Evolutionary conservation across 2,329 filamentous ascomycete species (phyloP).

Genomic region (Geoglossum cookeanum): DNA sequence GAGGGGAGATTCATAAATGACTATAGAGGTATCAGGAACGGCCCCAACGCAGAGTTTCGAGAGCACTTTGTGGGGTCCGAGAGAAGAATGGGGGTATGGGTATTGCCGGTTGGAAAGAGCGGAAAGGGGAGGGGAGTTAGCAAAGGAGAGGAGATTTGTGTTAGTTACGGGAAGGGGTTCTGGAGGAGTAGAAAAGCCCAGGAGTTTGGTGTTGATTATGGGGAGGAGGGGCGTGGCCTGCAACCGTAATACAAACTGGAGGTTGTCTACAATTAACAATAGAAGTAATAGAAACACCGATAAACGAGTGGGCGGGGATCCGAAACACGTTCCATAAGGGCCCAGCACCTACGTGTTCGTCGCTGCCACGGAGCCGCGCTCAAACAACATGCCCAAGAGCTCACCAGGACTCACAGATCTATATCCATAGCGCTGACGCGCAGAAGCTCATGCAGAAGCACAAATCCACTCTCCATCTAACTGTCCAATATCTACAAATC

Average conservation of each 20-base stretch:
- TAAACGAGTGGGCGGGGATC: too few species aligned
- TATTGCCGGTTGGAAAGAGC: conserved; percentile 28
- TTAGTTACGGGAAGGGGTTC: conserved; percentile 35
- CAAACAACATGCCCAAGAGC: too few species aligned
- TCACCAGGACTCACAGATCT: too few species aligned
- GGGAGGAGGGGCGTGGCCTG: not conserved
- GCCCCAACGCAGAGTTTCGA: conserved; percentile 25
- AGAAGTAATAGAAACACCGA: too few species aligned
- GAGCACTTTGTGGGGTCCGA: conserved; percentile 24
- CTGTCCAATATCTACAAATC: not conserved
- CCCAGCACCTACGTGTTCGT: too few species aligned
- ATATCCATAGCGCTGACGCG: too few species aligned
- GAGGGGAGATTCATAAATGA: conserved; percentile 34
- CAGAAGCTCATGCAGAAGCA: not conserved
- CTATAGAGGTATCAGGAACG: conserved; percentile 26
- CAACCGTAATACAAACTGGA: too few species aligned
- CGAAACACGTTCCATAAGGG: too few species aligned
- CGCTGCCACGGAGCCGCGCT: too few species aligned
- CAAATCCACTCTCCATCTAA: not conserved
- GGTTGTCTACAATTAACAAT: too few species aligned
- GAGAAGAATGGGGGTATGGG: conserved; percentile 30
- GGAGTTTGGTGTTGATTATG: not conserved
- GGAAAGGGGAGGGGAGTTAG: conserved; percentile 27
- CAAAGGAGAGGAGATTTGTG: conserved; percentile 30
- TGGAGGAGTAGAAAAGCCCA: conserved; percentile 19